A percentile compares a stretch with the other conserved stretches of the same genome.
Evolutionary conservation across 768 basidiomycete species (phyloP).

Genomic region (Boletus huronensis): DNA sequence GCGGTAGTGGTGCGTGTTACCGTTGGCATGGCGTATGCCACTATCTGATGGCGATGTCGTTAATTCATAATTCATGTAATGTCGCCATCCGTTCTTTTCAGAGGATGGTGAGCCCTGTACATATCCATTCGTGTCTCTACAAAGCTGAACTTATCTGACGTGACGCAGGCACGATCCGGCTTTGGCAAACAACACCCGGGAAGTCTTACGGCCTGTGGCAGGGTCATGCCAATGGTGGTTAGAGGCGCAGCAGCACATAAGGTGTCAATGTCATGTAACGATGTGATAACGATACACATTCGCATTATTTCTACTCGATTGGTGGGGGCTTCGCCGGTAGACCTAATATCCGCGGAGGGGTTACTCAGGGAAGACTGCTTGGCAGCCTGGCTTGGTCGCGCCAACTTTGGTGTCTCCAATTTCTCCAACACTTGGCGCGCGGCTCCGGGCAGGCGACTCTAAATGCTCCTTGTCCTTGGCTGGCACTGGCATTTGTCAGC

Average conservation of each 20-base stretch:
- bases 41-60: constrained; percentile 11
- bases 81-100: constrained; percentile 32
- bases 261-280: constrained; percentile 6
- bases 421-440: no score
- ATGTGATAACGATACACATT: constrained; percentile 6
- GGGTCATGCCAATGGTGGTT: constrained; percentile 47
- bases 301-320: constrained; percentile 9
- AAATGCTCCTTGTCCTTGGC: no score
- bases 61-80: background rate
- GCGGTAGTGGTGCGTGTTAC: constrained; percentile 79
- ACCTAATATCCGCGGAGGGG: constrained; percentile 11
- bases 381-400: background rate
- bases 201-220: constrained; percentile 93
- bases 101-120: constrained; percentile 62
- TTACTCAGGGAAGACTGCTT: background rate
- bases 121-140: background rate
- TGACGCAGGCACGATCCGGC: constrained; percentile 77
- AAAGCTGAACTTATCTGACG: constrained; percentile 4
- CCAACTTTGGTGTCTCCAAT: background rate
- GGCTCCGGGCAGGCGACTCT: no score
- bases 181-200: constrained; percentile 97
- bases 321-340: constrained; percentile 11
- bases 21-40: constrained; percentile 1
- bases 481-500: no score
- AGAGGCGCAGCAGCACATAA: background rate